Conservation (phyloP, 1,284 basidiomycete species). For the Caloboletus firmus region DNA sequence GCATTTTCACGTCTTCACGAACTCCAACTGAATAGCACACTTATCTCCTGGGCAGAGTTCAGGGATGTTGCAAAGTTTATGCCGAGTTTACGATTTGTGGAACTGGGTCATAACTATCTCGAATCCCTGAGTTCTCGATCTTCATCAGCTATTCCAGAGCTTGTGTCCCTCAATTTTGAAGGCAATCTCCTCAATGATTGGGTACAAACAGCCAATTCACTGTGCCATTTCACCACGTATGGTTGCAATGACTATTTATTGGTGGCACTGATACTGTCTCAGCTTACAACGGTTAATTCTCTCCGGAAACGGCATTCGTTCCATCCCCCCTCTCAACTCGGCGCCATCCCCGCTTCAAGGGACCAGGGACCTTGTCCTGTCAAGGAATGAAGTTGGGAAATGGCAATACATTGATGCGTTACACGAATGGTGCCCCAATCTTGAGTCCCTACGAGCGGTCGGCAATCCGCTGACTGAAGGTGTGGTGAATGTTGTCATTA, state of each 20-base stretch:
- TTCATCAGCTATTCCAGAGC: constrained; percentile 26
- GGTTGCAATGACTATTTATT: constrained; percentile 20
- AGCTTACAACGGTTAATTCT: constrained; percentile 60
- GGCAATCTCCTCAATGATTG: constrained; percentile 68
- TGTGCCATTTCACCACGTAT: constrained; percentile 54
- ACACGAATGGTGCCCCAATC: constrained; percentile 58
- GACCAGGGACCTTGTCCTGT: constrained; percentile 63
- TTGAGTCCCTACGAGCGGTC: constrained; percentile 58
- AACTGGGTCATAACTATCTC: constrained; percentile 78
- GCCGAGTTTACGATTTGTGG: constrained; percentile 61
- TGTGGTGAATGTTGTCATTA: constrained; percentile 26
- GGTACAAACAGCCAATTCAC: constrained; percentile 49
- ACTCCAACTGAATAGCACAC: constrained; percentile 75
- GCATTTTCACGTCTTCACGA: constrained; percentile 63
- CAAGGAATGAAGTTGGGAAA: constrained; percentile 55
- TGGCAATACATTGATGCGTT: constrained; percentile 78
- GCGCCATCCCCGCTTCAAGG: constrained; percentile 28
- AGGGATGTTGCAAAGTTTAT: constrained; percentile 53
- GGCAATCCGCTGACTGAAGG: constrained; percentile 65
- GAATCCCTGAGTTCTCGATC: constrained; percentile 35
- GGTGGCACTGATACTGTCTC: constrained; percentile 12
- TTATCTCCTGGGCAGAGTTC: constrained; percentile 72
- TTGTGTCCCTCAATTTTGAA: constrained; percentile 73
- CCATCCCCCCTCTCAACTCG: constrained; percentile 45
- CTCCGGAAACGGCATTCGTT: constrained; percentile 58